phyloP scores from a whole-genome alignment of 352 stramenopile species.

The Globisporangium megalacanthum region DNA sequence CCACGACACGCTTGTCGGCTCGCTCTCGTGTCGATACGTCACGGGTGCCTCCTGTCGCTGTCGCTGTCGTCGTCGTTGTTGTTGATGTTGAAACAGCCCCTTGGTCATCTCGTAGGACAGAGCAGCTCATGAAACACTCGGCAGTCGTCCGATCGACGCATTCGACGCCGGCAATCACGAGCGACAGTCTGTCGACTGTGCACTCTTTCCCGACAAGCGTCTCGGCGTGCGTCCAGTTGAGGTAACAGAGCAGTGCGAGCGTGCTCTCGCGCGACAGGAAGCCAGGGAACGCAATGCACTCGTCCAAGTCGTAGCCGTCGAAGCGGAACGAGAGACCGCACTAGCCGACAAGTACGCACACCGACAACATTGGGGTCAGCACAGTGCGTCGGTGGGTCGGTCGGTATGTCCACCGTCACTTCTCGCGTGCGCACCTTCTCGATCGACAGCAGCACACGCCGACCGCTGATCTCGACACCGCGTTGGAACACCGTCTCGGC shows the following conservation, averaged over 20 bases:
- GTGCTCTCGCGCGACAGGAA: slow-evolving; percentile 50
- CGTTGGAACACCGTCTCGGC: slow-evolving; percentile 57
- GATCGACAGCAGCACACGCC: slow-evolving; percentile 45
- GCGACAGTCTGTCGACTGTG: slow-evolving; percentile 22
- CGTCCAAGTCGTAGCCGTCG: slow-evolving; percentile 45
- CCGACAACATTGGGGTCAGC: not conserved
- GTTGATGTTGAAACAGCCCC: not conserved
- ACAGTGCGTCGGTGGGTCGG: not conserved
- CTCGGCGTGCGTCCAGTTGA: slow-evolving; percentile 55
- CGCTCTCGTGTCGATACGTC: not conserved
- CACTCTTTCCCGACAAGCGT: slow-evolving; percentile 36
- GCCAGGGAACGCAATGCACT: slow-evolving; percentile 41
- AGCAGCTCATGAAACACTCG: slow-evolving; percentile 36
- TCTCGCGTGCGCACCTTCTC: slow-evolving; percentile 35
- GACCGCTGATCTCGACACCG: slow-evolving; percentile 39
- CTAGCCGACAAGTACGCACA: slow-evolving; percentile 12
- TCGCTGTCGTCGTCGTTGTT: not conserved
- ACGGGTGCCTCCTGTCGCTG: not conserved
- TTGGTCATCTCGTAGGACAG: not conserved
- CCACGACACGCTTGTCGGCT: not conserved
- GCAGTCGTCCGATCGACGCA: slow-evolving; percentile 30
- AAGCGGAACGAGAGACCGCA: slow-evolving; percentile 64
- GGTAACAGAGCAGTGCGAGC: slow-evolving; percentile 39
- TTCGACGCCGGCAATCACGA: slow-evolving; percentile 27
- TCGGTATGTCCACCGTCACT: not conserved